Percentiles rank a stretch among this genome's conserved stretches.
Evolutionary conservation across 176 grass and related monocot species (phyloP).

Genomic region (Metroxylon sagu): DNA sequence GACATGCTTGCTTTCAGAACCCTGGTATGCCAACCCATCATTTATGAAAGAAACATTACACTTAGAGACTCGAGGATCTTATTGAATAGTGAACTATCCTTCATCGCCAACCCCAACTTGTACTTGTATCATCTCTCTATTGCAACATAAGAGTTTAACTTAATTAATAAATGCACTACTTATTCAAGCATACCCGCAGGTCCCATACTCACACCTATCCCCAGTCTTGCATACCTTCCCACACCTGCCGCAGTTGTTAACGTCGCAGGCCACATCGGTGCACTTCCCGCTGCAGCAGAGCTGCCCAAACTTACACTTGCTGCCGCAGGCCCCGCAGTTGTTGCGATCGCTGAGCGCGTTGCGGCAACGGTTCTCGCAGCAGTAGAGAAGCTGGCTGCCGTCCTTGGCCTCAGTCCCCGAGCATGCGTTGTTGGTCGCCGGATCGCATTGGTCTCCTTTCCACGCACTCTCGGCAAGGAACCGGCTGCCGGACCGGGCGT

Average conservation of each 20-base stretch:
- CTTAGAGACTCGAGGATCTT: too few species aligned
- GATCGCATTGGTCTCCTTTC: conserved; percentile 7
- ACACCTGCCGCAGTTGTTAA: conserved; percentile 15
- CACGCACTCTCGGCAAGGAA: conserved; percentile 22
- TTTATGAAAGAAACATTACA: too few species aligned
- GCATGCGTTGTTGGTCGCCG: neutral
- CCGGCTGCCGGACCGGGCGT: conserved; percentile 15
- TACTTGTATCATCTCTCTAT: too few species aligned
- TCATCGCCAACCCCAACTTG: too few species aligned
- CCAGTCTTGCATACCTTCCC: neutral
- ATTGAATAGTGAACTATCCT: too few species aligned
- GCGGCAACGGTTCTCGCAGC: conserved; percentile 17
- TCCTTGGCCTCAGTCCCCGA: neutral
- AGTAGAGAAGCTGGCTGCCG: neutral
- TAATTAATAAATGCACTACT: too few species aligned
- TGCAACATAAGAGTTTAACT: too few species aligned
- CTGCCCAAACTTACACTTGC: conserved; percentile 13
- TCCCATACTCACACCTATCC: conserved; percentile 16
- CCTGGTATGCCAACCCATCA: too few species aligned
- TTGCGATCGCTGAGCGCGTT: conserved; percentile 9
- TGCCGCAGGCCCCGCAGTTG: conserved; percentile 18
- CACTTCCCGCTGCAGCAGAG: conserved; percentile 17
- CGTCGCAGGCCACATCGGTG: conserved; percentile 18
- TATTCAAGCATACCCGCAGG: conserved; percentile 4
- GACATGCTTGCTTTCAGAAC: too few species aligned